Base-by-base conservation (phyloP, 495 filamentous ascomycete species). In the Pyrenula aspistea region DNA sequence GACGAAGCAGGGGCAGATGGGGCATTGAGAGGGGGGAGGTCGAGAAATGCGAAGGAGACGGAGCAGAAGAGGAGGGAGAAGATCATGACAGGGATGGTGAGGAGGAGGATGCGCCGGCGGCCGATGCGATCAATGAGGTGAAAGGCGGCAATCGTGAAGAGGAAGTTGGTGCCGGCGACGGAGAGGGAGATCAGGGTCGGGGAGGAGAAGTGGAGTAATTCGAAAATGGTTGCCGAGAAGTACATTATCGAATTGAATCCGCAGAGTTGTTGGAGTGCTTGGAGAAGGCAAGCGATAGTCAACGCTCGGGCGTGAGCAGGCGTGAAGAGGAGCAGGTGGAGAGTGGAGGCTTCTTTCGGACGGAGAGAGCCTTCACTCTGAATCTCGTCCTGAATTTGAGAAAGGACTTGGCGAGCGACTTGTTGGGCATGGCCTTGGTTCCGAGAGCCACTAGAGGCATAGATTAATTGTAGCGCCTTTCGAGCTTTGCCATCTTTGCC, bases 221-320 rank as follows among this genome's bases (percentile, higher is more conserved):
- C 75, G 67, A 96, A 96, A 25, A 96, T 89, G 2, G 90, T 95
- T 2, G 89, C 88, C 4, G 89, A 91, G 67, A 91, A 96, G 67
- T 96, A 96, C 91, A 96, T 96, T 12, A 96, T 77, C 51, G 85
- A 86, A 70, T 95, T 95, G 67, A 95, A 96, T 4, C 91, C 91
- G 60, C 86, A 93, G 15, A 94, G 76, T 62, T 96, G 91, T 67
- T 96, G 91, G n/a, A 90, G 69, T 0, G 83, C 88, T 65, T 95
- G 91, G 1, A 95, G 77, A 59, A 92, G 78, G 69, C 88, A 89
- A 1, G 91, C 90, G 58, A 95, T 90, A 1, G 79, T 80, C 61
- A 96, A 65, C 3, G 90, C 91, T 59, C 90, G 79, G 50, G 50
- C 50, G 50, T 52, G 50, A 10, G 50, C 19, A 8, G 50, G 50